Conservation (phyloP, 2,329 filamentous ascomycete genomes). For the Pseudocercospora ulei region DNA sequence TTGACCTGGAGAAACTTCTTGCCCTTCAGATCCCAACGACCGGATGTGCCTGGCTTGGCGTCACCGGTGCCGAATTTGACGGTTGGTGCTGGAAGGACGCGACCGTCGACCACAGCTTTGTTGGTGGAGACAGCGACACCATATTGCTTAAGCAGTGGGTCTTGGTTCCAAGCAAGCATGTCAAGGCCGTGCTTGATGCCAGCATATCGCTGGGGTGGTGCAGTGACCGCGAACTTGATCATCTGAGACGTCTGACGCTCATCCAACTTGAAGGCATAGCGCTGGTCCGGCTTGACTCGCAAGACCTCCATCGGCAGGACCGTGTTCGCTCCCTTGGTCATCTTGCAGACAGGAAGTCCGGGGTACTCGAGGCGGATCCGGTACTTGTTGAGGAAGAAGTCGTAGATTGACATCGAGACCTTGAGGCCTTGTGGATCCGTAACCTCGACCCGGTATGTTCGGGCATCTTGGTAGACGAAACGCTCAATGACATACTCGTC, state of each 20-base stretch:
- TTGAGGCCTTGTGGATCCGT: conserved; percentile 33
- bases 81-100: conserved; percentile 59
- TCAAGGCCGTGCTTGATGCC: conserved; percentile 60
- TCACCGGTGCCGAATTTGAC: conserved; percentile 54
- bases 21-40: conserved; percentile 78
- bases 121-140: conserved; percentile 57
- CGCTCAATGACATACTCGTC: conserved; percentile 46
- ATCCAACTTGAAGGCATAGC: conserved; percentile 50
- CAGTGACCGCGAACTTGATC: conserved; percentile 87
- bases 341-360: conserved; percentile 49
- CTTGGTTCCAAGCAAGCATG: conserved; percentile 57
- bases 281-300: conserved; percentile 46
- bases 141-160: conserved; percentile 62
- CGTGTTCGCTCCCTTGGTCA: conserved; percentile 45
- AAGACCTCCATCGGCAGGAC: conserved; percentile 51
- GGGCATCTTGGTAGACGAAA: conserved; percentile 40
- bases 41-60: conserved; percentile 54
- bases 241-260: conserved; percentile 64
- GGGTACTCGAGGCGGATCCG: conserved; percentile 40
- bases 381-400: conserved; percentile 49
- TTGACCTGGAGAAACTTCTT: conserved; percentile 68
- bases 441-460: conserved; percentile 39
- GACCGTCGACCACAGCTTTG: conserved; percentile 57
- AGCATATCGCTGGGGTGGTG: conserved; percentile 56
- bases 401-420: conserved; percentile 47